Conservation (phyloP, 2,329 filamentous ascomycete genomes). For the Calonectria pteridis region DNA sequence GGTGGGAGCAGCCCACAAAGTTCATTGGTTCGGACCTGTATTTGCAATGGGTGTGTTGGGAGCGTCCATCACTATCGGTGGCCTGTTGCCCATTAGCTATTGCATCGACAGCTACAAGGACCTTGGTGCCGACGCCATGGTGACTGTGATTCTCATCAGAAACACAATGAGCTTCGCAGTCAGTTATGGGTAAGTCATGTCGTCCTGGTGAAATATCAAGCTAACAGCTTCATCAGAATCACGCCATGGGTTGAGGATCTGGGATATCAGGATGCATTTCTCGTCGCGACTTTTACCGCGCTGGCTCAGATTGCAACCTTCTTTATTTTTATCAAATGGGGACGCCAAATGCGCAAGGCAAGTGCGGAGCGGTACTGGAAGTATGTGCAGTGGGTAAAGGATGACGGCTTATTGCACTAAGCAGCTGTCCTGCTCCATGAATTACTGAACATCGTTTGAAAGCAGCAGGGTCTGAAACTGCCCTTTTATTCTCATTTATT, state of each 20-base stretch:
- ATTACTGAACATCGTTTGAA: background rate
- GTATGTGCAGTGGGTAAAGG: background rate
- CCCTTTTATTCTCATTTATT: background rate
- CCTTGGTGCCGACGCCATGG: constrained; percentile 51
- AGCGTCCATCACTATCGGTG: constrained; percentile 48
- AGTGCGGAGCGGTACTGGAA: background rate
- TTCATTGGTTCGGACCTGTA: constrained; percentile 56
- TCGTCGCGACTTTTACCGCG: constrained; percentile 14
- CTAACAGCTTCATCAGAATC: background rate
- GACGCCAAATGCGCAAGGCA: background rate
- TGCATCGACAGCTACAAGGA: constrained; percentile 54
- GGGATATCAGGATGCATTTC: constrained; percentile 27
- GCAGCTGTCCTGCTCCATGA: background rate
- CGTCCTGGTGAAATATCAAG: background rate
- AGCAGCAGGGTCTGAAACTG: background rate
- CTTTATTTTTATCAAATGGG: background rate
- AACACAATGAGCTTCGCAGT: constrained; percentile 51
- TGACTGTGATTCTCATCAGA: constrained; percentile 53
- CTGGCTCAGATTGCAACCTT: background rate
- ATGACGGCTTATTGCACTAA: background rate
- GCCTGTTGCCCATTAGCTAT: constrained; percentile 52
- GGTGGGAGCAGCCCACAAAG: constrained; percentile 47
- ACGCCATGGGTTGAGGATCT: constrained; percentile 25
- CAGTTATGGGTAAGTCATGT: constrained; percentile 35
- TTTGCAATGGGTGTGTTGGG: constrained; percentile 52